Evolutionary conservation across 148 eudicot species (phyloP), one percentile per base, ranked within the genome.

Genomic region (Camellia japonica): DNA sequence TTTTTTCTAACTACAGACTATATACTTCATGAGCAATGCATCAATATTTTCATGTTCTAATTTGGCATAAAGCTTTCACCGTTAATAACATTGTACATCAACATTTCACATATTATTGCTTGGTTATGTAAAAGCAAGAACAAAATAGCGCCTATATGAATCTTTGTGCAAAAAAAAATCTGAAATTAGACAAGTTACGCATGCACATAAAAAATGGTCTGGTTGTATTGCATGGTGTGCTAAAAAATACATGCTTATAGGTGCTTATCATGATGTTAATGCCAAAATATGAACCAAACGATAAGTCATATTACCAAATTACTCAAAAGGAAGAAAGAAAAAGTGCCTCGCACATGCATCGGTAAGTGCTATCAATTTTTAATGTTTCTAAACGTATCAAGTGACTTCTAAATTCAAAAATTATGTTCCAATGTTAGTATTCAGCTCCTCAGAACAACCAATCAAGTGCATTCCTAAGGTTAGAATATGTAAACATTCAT

Each of bases 391-490:
- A 20, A 64, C 9, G 16, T 10, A 66, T 11, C 16, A 66, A 66
- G 44, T 30, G 46, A 63, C 7, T 20, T n/a, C 6, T 63, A n/a
- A 5, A 42, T 55, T 41, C 54, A 51, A 20, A 60, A 43, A 41
- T 1, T 59, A 60, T 18, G 16, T 16, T 43, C 5, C 55, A 75
- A 11, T 75, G n/a, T 8, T 58, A 43, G 5, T 42, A 62, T 46
- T 76, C 55, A 62, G n/a, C 70, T 76, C 59, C 30, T 43, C 58
- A 19, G n/a, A 63, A 46, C 58, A 63, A 62, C n/a, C 58, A 76
- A 44, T n/a, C 41, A 44, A 42, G 23, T 42, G 52, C 51, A 19
- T 75, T 18, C 55, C 20, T n/a, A 60, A 75, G 16, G 44, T 75
- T 41, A 44, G 8, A 75, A 5, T 60, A 5, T 7, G n/a, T 7